These are phyloP conservation scores for Perkinsus olseni DNA, from an alignment of 169 alveolate species.

Conservation along the genomic window DNA sequence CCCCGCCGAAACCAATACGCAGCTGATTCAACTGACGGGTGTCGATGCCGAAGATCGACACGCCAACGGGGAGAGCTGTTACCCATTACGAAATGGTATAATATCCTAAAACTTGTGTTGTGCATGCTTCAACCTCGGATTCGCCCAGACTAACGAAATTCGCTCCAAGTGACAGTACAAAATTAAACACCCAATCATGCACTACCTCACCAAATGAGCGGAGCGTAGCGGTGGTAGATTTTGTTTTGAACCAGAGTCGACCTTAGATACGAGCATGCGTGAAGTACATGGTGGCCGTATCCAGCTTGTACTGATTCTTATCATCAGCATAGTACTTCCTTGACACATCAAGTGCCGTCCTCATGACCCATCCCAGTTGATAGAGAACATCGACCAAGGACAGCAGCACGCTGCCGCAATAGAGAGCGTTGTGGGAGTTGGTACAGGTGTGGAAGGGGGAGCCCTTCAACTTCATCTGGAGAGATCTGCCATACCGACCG, in stretches of 20 bases:
- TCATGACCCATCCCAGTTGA: neutral
- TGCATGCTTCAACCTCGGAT: neutral
- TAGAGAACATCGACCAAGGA: neutral
- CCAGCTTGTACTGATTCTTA: neutral
- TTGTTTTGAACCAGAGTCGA: too few relatives aligned
- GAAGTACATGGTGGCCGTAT: neutral
- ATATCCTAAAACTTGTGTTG: neutral
- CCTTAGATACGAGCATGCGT: neutral
- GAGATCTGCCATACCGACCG: neutral
- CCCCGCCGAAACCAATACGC: neutral
- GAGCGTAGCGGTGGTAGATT: too few relatives aligned
- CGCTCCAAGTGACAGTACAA: neutral
- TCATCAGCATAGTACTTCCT: neutral
- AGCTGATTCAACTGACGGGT: neutral
- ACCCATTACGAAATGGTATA: neutral
- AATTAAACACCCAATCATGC: too few relatives aligned
- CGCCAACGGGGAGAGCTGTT: neutral
- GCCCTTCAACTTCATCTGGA: neutral
- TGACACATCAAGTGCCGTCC: neutral
- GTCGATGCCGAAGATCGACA: neutral
- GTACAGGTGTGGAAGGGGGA: neutral
- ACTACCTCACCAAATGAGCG: too few relatives aligned
- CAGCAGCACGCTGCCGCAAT: neutral
- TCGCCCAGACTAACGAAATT: neutral
- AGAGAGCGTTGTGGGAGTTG: neutral